A percentile compares a stretch with the other conserved stretches of the same genome.
These are phyloP conservation scores for Gloeopeniophorella convolvens DNA, from an alignment of 768 basidiomycete genomes.

Conservation along the genomic window DNA sequence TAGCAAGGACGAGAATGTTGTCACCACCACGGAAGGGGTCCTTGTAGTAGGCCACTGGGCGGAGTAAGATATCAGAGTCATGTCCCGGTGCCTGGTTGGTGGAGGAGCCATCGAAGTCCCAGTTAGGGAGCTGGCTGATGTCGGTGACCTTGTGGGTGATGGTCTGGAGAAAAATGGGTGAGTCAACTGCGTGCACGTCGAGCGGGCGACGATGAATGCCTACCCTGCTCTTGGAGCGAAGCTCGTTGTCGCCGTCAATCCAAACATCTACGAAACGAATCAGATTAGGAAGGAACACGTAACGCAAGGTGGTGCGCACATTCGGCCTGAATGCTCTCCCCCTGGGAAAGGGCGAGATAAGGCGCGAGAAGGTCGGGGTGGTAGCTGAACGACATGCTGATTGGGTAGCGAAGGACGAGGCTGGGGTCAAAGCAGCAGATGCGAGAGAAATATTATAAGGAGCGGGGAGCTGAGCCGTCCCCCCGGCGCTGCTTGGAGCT, in stretches of 20 bases:
- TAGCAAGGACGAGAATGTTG: conserved; percentile 95
- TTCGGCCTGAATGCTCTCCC: conserved; percentile 91
- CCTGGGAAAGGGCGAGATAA: conserved; percentile 85
- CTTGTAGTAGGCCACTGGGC: conserved; percentile 94
- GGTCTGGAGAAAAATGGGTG: conserved; percentile 46
- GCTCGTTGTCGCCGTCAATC: conserved; percentile 92
- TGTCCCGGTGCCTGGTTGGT: conserved; percentile 94
- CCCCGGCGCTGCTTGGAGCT: background rate
- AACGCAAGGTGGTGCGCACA: conserved; percentile 40
- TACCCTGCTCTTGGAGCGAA: conserved; percentile 95
- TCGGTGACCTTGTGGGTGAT: conserved; percentile 80
- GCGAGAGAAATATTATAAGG: background rate
- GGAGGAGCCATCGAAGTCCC: conserved; percentile 99
- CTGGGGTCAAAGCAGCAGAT: conserved; percentile 9
- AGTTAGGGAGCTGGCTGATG: conserved; percentile 87
- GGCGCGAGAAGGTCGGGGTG: conserved; percentile 83
- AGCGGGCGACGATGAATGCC: conserved; percentile 24
- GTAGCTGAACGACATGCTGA: conserved; percentile 33
- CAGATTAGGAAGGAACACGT: conserved; percentile 19
- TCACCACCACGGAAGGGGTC: conserved; percentile 99
- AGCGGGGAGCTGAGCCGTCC: background rate
- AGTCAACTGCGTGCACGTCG: conserved; percentile 3
- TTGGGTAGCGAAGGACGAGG: conserved; percentile 24
- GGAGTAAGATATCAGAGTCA: conserved; percentile 98
- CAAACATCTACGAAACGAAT: conserved; percentile 69